A percentile compares a stretch with the other conserved stretches of the same genome.
Conservation (phyloP, 495 filamentous ascomycete genomes). For the Penicillium salamii region DNA sequence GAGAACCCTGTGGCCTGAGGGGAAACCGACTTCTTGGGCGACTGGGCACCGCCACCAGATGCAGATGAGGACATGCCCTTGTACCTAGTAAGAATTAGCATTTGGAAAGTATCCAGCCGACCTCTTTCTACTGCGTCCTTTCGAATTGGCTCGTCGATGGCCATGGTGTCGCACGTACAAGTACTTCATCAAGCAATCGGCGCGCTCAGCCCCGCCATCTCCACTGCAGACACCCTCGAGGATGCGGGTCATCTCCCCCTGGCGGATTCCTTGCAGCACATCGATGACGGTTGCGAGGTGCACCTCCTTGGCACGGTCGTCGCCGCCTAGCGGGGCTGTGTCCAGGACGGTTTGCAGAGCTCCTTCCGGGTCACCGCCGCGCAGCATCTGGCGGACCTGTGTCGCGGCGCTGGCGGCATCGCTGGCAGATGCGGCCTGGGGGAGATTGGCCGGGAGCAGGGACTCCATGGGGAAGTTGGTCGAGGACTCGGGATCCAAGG, state of each 20-base stretch:
- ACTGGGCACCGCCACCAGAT: conserved; percentile 30
- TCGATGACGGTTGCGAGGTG: conserved; percentile 80
- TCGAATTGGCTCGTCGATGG: too few species aligned
- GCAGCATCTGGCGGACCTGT: conserved; percentile 81
- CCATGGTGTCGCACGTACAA: conserved; percentile 31
- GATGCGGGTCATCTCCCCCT: conserved; percentile 84
- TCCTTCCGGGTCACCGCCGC: conserved; percentile 80
- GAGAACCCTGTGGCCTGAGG: conserved; percentile 84
- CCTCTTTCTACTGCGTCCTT: not conserved
- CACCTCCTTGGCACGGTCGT: conserved; percentile 76
- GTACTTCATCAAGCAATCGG: conserved; percentile 54
- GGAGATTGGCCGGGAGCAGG: conserved; percentile 65
- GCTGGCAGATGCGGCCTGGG: conserved; percentile 59
- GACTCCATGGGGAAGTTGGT: conserved; percentile 82
- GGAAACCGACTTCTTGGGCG: conserved; percentile 54
- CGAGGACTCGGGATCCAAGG: conserved; percentile 80
- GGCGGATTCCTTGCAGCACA: conserved; percentile 85
- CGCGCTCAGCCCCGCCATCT: conserved; percentile 66
- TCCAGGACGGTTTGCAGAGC: conserved; percentile 78
- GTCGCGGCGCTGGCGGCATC: conserved; percentile 69
- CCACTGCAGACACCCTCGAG: conserved; percentile 69
- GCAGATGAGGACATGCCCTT: conserved; percentile 71
- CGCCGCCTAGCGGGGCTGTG: conserved; percentile 67
- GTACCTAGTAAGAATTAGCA: conserved; percentile 51
- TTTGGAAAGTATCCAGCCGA: not conserved